These are phyloP conservation scores for Solanum raphanifolium DNA, from an alignment of 257 asterid genomes.

Conservation along the genomic window DNA sequence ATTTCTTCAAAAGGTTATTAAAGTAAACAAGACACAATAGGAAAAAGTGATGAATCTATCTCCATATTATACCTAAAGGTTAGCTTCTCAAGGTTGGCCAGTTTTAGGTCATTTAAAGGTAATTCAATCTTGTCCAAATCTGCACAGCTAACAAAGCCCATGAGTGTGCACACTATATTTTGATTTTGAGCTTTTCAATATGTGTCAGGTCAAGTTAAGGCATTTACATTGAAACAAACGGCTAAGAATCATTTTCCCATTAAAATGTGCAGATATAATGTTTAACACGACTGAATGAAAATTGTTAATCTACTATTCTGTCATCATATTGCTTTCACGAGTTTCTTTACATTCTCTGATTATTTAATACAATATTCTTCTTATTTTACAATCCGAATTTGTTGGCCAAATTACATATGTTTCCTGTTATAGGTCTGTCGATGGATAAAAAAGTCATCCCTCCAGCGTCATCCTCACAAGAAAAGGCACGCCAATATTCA, in stretches of 20 bases:
- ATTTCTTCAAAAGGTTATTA: too few relatives aligned
- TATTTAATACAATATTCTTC: too few relatives aligned
- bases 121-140: neutral
- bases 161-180: neutral
- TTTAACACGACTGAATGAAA: too few relatives aligned
- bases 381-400: too few relatives aligned
- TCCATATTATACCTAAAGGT: neutral
- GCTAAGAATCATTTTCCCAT: neutral
- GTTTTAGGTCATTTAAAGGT: neutral
- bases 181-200: neutral
- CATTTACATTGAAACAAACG: neutral
- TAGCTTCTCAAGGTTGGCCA: neutral
- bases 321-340: too few relatives aligned
- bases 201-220: neutral
- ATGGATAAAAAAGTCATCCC: too few relatives aligned
- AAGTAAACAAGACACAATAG: neutral
- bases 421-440: too few relatives aligned
- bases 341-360: too few relatives aligned
- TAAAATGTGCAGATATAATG: neutral
- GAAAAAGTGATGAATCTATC: neutral
- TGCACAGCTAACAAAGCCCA: neutral
- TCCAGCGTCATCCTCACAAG: too few relatives aligned
- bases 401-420: too few relatives aligned
- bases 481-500: too few relatives aligned
- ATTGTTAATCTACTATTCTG: too few relatives aligned